These are phyloP conservation scores for Pleomassaria siparia DNA, from an alignment of 2,329 filamentous ascomycete species.

Conservation along the genomic window DNA sequence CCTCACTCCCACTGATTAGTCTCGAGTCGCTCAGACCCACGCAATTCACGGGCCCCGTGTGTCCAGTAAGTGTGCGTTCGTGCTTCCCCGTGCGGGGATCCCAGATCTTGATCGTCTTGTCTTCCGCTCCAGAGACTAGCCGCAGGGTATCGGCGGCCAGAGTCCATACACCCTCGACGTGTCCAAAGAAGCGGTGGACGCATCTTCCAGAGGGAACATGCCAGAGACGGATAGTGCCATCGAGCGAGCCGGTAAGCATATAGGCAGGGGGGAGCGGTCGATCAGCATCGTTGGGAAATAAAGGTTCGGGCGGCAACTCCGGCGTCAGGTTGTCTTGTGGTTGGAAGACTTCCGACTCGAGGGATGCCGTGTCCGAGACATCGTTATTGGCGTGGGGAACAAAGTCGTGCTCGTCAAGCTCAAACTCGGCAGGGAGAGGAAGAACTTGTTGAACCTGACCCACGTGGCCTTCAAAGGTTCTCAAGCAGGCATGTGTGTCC, in stretches of 20 bases:
- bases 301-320: constrained; percentile 27
- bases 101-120: constrained; percentile 95
- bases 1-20: constrained; percentile 90
- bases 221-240: constrained; percentile 91
- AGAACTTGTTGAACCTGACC: constrained; percentile 93
- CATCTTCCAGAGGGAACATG: constrained; percentile 80
- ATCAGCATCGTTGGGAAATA: constrained; percentile 62
- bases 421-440: constrained; percentile 81
- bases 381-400: constrained; percentile 59
- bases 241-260: constrained; percentile 89
- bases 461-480: constrained; percentile 81
- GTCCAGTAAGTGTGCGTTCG: constrained; percentile 88
- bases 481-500: constrained; percentile 77
- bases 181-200: constrained; percentile 91
- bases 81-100: constrained; percentile 89
- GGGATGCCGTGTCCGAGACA: constrained; percentile 42
- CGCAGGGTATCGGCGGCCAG: constrained; percentile 85
- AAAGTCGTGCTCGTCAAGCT: constrained; percentile 72
- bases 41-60: constrained; percentile 88
- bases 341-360: constrained; percentile 26
- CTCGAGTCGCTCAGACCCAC: constrained; percentile 86
- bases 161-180: constrained; percentile 95
- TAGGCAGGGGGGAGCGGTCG: constrained; percentile 81
- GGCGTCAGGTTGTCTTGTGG: constrained; percentile 5
- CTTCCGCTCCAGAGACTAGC: constrained; percentile 86